A percentile compares a stretch with the other conserved stretches of the same genome.
Evolutionary conservation across 2,329 filamentous ascomycete species (phyloP).

Genomic region (Zelopaecilomyces penicillatus): DNA sequence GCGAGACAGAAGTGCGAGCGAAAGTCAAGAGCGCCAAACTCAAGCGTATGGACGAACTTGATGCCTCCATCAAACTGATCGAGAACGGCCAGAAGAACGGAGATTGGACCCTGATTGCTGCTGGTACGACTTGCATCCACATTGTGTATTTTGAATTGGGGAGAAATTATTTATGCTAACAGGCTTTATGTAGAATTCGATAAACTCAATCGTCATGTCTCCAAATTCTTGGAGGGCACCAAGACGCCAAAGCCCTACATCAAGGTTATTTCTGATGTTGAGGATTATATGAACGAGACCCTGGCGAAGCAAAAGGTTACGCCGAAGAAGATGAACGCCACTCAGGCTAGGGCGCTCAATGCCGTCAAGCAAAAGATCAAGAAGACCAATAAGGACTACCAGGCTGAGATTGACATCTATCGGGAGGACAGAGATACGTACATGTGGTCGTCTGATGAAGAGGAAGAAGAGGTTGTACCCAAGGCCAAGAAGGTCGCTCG

Average conservation of each 20-base stretch:
- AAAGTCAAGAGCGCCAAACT: constrained; percentile 97
- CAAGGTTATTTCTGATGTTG: constrained; percentile 84
- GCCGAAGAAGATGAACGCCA: constrained; percentile 98
- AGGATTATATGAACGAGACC: constrained; percentile 89
- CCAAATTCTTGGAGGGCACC: constrained; percentile 68
- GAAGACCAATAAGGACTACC: constrained; percentile 96
- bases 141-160: background rate
- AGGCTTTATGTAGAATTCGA: constrained; percentile 63
- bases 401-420: constrained; percentile 79
- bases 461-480: constrained; percentile 48
- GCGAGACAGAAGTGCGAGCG: constrained; percentile 76
- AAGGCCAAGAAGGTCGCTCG: constrained; percentile 32
- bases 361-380: constrained; percentile 97
- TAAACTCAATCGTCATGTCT: constrained; percentile 80
- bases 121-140: constrained; percentile 49
- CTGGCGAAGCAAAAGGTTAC: constrained; percentile 93
- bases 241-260: constrained; percentile 86
- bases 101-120: constrained; percentile 89
- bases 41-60: constrained; percentile 90
- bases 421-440: constrained; percentile 76
- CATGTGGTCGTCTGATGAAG: constrained; percentile 78
- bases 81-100: constrained; percentile 97
- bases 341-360: constrained; percentile 87
- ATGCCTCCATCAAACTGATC: constrained; percentile 80
- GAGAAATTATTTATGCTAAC: constrained; percentile 7